phyloP scores from a whole-genome alignment of 257 asterid species.

The Plantago major region DNA sequence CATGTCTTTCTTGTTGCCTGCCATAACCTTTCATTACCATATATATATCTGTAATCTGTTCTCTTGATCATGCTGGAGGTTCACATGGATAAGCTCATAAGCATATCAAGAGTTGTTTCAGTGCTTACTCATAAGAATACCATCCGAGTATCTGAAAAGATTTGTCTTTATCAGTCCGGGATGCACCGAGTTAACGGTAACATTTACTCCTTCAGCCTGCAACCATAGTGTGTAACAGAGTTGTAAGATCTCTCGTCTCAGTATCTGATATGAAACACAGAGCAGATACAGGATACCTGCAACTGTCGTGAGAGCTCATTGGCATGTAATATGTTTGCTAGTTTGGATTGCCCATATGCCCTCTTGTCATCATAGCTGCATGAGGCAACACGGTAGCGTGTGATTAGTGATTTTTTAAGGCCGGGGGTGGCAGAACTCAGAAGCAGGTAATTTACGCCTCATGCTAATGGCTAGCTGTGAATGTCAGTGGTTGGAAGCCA shows the following conservation, averaged over 20 bases:
- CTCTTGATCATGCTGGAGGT: too few relatives aligned
- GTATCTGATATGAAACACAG: neutral
- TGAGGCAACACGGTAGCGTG: neutral
- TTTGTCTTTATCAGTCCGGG: conserved; percentile 89
- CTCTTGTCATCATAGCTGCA: conserved; percentile 67
- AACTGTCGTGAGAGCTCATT: conserved; percentile 69
- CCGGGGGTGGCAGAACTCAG: too few relatives aligned
- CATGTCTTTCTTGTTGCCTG: too few relatives aligned
- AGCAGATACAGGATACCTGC: conserved; percentile 35
- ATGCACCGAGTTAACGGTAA: conserved; percentile 79
- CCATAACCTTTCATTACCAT: too few relatives aligned
- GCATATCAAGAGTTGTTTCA: neutral
- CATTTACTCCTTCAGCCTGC: conserved; percentile 81
- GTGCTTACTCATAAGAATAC: conserved; percentile 44
- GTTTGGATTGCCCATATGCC: conserved; percentile 88
- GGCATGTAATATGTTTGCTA: conserved; percentile 76
- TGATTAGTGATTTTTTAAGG: neutral
- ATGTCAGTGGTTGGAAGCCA: too few relatives aligned
- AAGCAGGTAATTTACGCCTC: neutral
- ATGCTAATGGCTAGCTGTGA: neutral
- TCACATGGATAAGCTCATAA: too few relatives aligned
- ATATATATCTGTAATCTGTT: too few relatives aligned
- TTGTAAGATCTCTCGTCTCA: neutral
- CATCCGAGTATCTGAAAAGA: conserved; percentile 55
- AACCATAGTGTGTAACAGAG: conserved; percentile 5